These are phyloP conservation scores for Gracilaria domingensis DNA, from an alignment of 23 red algal species.

Conservation along the genomic window DNA sequence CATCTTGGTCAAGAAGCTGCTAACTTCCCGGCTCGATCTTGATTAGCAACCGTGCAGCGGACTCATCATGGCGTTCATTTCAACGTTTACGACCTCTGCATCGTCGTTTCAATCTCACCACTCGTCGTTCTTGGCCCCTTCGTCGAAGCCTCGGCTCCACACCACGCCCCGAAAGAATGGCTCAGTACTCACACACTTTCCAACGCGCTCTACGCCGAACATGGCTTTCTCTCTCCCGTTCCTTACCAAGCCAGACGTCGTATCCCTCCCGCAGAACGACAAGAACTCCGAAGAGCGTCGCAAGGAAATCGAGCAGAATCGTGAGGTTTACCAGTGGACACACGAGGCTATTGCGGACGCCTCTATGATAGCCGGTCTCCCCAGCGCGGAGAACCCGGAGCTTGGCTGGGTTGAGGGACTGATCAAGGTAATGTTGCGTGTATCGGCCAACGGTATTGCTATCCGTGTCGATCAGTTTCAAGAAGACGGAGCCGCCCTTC, in stretches of 20 bases:
- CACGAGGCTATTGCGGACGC: conserved; percentile 12
- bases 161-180: background rate
- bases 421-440: conserved; percentile 15
- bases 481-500: background rate
- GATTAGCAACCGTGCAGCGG: too few species aligned
- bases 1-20: too few species aligned
- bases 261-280: conserved; percentile 43
- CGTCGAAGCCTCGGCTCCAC: background rate
- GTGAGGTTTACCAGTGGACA: conserved; percentile 36
- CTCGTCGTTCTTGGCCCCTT: too few species aligned
- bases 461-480: conserved; percentile 15
- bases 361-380: conserved; percentile 33
- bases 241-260: conserved; percentile 12
- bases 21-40: too few species aligned
- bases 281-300: conserved; percentile 4
- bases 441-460: conserved; percentile 2
- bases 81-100: too few species aligned
- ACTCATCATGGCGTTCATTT: too few species aligned
- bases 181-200: background rate
- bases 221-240: conserved; percentile 28
- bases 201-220: background rate
- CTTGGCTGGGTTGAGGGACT: conserved; percentile 28
- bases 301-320: conserved; percentile 26
- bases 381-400: conserved; percentile 13
- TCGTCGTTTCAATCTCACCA: too few species aligned